phyloP scores from a whole-genome alignment of 1,284 basidiomycete genomes.

The Cryptococcus hybrid region DNA sequence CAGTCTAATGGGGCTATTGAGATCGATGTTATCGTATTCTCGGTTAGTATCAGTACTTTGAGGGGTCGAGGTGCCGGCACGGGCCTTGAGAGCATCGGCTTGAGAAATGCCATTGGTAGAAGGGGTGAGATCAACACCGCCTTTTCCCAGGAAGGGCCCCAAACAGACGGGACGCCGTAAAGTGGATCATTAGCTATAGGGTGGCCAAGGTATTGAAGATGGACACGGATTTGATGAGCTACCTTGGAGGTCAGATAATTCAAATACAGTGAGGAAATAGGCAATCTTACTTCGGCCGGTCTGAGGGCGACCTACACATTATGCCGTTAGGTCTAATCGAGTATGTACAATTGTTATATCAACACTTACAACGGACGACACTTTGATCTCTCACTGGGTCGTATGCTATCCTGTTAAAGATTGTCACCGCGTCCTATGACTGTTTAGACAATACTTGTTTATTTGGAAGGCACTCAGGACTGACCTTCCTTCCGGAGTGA shows the following conservation, averaged over 20 bases:
- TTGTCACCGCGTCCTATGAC: conserved; percentile 67
- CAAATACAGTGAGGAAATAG: background rate
- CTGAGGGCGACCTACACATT: conserved; percentile 64
- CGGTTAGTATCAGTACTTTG: conserved; percentile 19
- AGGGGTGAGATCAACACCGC: conserved; percentile 69
- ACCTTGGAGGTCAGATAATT: background rate
- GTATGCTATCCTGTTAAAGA: conserved; percentile 83
- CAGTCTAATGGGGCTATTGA: conserved; percentile 82
- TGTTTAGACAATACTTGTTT: too few relatives aligned
- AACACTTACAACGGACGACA: conserved; percentile 71
- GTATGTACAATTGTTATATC: background rate
- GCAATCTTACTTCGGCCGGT: conserved; percentile 75
- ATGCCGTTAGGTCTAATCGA: background rate
- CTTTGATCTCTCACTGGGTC: conserved; percentile 79
- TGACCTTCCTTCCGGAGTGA: conserved; percentile 77
- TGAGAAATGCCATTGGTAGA: conserved; percentile 46
- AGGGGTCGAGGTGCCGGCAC: conserved; percentile 35
- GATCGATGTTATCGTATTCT: conserved; percentile 63
- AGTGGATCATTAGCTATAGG: conserved; percentile 92
- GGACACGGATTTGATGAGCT: conserved; percentile 95
- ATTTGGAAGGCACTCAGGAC: conserved; percentile 37
- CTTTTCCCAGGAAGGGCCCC: conserved; percentile 76
- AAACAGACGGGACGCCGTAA: conserved; percentile 75
- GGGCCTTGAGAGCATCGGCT: conserved; percentile 13
- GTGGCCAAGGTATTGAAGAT: conserved; percentile 90